Evolutionary conservation across 495 filamentous ascomycete species (phyloP), one percentile per base, ranked within the genome.

Genomic region (Pseudoneurospora amorphoporcata): DNA sequence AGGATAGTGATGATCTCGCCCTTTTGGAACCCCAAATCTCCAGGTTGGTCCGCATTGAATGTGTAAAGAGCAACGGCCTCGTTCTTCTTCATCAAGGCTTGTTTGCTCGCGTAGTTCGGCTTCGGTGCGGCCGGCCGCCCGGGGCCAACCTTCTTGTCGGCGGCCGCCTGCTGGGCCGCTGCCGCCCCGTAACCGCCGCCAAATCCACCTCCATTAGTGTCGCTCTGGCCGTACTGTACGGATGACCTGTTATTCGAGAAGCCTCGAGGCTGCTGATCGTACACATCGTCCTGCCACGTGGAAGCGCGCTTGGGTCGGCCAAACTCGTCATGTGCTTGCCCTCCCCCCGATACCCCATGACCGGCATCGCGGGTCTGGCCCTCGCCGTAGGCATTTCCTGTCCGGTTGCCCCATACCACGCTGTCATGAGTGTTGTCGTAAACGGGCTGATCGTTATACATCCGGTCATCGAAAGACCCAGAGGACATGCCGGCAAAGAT

Each of bases 1-100:
- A 95, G 81, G 71, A 99, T 95, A n/a, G 94, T 98, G 75, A 99
- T 97, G 69, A 98, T 83, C 41, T 99, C 95, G 23, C 95, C 95
- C 85, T 99, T 98, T 85, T 96, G 97, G 85, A 98, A 98, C 0
- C 90, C 92, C 72, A 99, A 81, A 79, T 99, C 95, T 32, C 95
- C 95, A 0, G 92, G 89, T 77, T 99, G 94, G 77, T 97, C 94
- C 4, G 93, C 90, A 74, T 98, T 94, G 80, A 98, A 99, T 3
- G 92, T 94, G 76, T 91, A 98, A 71, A 97, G 83, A 1, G 95
- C 95, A 65, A 97, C 83, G 0, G 92, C 96, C 81, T 99, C 92
- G 76, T 97, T 92, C 74, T 89, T 87, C 70, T 90, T 91, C 77
- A 94, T 75, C 43, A 86, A 80, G 0, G 88, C 88, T 73, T 90